Base-by-base conservation (phyloP, 1,284 basidiomycete species). In the Marasmius fiardii region DNA sequence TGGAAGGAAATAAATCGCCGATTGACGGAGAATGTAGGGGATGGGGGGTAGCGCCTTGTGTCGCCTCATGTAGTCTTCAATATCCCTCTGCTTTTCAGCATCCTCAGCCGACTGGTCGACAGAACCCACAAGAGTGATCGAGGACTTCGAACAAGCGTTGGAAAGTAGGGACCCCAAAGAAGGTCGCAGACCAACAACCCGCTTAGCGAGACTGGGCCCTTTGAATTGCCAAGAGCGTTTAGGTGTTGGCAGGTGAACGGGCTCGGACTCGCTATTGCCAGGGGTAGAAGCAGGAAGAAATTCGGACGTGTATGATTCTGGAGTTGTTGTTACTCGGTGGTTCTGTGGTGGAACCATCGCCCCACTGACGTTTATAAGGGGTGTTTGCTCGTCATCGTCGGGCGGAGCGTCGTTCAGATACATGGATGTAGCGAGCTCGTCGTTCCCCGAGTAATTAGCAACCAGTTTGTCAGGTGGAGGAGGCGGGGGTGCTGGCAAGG, bases 11-110 rank as follows among this genome's bases (percentile, higher is more conserved):
- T 67, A 67, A 18, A 68, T 56, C 21, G 59, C 61, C 23, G 69
- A 70, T 45, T 67, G 64, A n/a, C 69, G 69, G 1, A 62, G 61
- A 11, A 63, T 39, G 45, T 64, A 65, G 7, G 58, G 58, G 8
- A 61, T 45, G 21, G 64, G 62, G 1, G 59, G 34, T 26, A 43
- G 23, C 10, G 44, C 26, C 48, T 21, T 48, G 18, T 21, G 43
- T 35, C 26, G 28, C 43, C 23, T 24, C 37, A 20, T 8, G 10
- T 28, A 24, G 8, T 28, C 20, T 21, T 24, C 51, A 28, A 1
- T 24, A 10, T 14, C 16, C 31, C 21, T 43, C 35, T 20, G 18
- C 47, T 56, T 26, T 21, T 10, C 39, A 44, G 44, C 33, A 34
- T 24, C 24, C 14, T 14, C 24, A 33, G 20, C 5, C 47, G 7